These are phyloP conservation scores for Aspergillus tamarii DNA, from an alignment of 2,329 filamentous ascomycete species.

Conservation along the genomic window DNA sequence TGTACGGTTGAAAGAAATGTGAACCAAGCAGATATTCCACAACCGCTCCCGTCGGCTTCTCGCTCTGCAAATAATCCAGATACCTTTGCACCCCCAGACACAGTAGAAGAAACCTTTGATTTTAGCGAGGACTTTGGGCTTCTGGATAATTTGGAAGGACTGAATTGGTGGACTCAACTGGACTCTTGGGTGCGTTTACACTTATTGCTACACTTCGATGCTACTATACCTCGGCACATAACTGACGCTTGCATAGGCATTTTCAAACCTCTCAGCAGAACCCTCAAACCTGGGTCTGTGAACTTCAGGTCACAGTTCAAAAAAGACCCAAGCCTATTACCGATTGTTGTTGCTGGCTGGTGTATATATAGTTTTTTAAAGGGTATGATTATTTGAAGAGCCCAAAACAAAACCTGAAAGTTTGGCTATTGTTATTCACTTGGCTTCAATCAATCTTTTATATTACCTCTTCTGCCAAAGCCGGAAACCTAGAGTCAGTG, in stretches of 20 bases:
- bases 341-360: not conserved
- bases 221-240: constrained; percentile 1
- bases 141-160: constrained; percentile 41
- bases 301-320: not conserved
- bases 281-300: constrained; percentile 19
- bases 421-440: no score
- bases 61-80: constrained; percentile 22
- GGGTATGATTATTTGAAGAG: no score
- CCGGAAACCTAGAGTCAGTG: no score
- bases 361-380: not conserved
- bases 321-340: not conserved
- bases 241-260: constrained; percentile 30
- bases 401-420: no score
- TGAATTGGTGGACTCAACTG: constrained; percentile 43
- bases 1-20: constrained; percentile 11
- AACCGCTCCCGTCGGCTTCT: constrained; percentile 16
- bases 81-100: constrained; percentile 23
- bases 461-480: no score
- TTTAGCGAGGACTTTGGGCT: constrained; percentile 31
- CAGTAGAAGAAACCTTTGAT: constrained; percentile 22
- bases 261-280: constrained; percentile 38
- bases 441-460: no score
- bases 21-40: constrained; percentile 1
- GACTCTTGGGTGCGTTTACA: constrained; percentile 40
- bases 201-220: not conserved